These are phyloP conservation scores for Phytophthora pisi DNA, from an alignment of 352 stramenopile genomes.

Conservation along the genomic window DNA sequence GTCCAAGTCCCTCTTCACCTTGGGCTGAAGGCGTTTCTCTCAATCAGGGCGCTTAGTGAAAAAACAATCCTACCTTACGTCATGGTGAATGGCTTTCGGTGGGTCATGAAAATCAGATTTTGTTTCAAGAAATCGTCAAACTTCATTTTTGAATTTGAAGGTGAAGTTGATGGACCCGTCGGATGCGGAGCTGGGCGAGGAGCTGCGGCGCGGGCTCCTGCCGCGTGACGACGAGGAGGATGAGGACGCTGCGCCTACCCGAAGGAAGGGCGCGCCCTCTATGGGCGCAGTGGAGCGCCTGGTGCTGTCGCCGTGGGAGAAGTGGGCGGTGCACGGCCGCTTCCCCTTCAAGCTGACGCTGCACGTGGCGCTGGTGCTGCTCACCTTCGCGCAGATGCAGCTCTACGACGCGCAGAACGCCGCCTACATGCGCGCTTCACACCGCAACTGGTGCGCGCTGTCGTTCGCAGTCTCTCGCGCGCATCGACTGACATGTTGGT, in stretches of 20 bases:
- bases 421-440: conserved; percentile 82
- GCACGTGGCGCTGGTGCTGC: conserved; percentile 74
- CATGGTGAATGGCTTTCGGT: background rate
- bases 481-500: background rate
- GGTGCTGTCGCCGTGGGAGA: conserved; percentile 84
- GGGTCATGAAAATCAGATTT: background rate
- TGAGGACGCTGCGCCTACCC: background rate
- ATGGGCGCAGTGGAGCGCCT: conserved; percentile 64
- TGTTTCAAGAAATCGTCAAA: background rate
- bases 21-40: background rate
- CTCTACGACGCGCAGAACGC: conserved; percentile 84
- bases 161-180: conserved; percentile 21
- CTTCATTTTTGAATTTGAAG: background rate
- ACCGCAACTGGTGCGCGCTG: conserved; percentile 73
- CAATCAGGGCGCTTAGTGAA: background rate
- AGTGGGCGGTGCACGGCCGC: conserved; percentile 66
- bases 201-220: conserved; percentile 39
- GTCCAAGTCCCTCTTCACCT: conserved; percentile 7
- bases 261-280: conserved; percentile 2
- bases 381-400: conserved; percentile 76
- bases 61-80: background rate
- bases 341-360: conserved; percentile 88
- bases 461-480: background rate
- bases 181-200: conserved; percentile 21
- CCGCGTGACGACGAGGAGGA: background rate